Evolutionary conservation across 2,329 filamentous ascomycete species (phyloP), one percentile per base, ranked within the genome.

Genomic region (Colletotrichum liriopes): DNA sequence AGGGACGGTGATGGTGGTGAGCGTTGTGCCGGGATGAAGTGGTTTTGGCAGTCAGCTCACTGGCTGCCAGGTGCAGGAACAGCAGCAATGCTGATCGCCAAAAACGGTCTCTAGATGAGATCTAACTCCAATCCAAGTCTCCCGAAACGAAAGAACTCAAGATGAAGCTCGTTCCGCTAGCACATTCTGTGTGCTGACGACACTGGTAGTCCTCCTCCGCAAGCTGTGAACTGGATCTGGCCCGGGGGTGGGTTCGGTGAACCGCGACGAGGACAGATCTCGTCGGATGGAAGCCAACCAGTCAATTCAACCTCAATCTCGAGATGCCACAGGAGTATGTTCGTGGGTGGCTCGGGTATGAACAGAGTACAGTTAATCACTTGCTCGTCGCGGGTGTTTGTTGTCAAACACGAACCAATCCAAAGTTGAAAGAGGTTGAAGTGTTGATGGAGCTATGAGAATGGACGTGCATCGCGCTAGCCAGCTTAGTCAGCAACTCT

Each of bases 391-490:
- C 41, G 52, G 26, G 37, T 55, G 70, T 55, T 72, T 70, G 70
- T 63, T 45, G 59, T 60, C 29, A 51, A 35, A 64, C n/a, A 47
- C n/a, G 47, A 23, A 49, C n/a, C 59, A 51, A 18, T 20, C 18
- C 32, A 18, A 51, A 20, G 54, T 59, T 69, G 69, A 58, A 72
- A 72, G 69, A 69, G 65, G 69, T 69, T 72, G 69, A 64, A 69
- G 54, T 41, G 52, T 64, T 69, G 64, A 67, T 45, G 43, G 68
- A 72, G 52, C 70, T 70, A 47, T 7, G 23, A 41, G 23, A 35
- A n/a, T 64, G 65, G 39, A 58, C 69, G 54, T 69, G 70, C 70
- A 54, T 66, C 16, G 32, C 58, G 65, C 47, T 64, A 49, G 2
- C 5, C 9, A 2, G 23, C 70, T 72, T 69, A 72, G 70, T 72